Evolutionary conservation across 1,139 yeast genomes (phyloP).

Genomic region (Scheffersomyces segobiensis): DNA sequence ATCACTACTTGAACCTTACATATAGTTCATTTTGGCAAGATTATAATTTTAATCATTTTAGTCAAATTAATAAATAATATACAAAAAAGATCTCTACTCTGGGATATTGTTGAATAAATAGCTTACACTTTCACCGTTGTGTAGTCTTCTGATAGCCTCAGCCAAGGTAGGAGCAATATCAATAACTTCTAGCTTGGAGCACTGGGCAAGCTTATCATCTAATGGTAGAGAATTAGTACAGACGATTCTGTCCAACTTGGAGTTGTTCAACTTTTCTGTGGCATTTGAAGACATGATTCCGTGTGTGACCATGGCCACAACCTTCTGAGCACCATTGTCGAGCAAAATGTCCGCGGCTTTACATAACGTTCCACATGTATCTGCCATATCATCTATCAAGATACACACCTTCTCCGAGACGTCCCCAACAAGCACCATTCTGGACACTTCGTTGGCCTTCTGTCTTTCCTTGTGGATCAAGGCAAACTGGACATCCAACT

Average conservation of each 20-base stretch:
- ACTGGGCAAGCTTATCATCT: conserved; percentile 46
- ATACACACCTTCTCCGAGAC: conserved; percentile 69
- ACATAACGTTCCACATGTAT: conserved; percentile 78
- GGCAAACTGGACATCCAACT: conserved; percentile 74
- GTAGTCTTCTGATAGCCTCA: conserved; percentile 78
- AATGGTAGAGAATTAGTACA: conserved; percentile 80
- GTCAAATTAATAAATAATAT: not conserved
- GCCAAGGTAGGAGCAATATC: conserved; percentile 76
- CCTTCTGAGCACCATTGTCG: conserved; percentile 67
- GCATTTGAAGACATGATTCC: conserved; percentile 79
- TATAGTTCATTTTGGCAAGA: not conserved
- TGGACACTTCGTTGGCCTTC: conserved; percentile 72
- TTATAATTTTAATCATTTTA: not conserved
- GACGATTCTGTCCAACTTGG: conserved; percentile 60
- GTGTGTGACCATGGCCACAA: conserved; percentile 76
- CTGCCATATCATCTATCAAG: conserved; percentile 81
- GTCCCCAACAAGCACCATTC: conserved; percentile 80
- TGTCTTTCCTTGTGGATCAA: conserved; percentile 82
- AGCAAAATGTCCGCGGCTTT: conserved; percentile 71
- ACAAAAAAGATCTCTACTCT: conserved; percentile 10
- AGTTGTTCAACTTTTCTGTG: conserved; percentile 56
- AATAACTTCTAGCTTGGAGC: conserved; percentile 62
- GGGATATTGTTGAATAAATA: conserved; percentile 77
- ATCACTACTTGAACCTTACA: not conserved
- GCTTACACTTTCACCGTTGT: conserved; percentile 93